Conservation (phyloP, 371 early-diverging fungal species). For the Dichotomocladium elegans region DNA sequence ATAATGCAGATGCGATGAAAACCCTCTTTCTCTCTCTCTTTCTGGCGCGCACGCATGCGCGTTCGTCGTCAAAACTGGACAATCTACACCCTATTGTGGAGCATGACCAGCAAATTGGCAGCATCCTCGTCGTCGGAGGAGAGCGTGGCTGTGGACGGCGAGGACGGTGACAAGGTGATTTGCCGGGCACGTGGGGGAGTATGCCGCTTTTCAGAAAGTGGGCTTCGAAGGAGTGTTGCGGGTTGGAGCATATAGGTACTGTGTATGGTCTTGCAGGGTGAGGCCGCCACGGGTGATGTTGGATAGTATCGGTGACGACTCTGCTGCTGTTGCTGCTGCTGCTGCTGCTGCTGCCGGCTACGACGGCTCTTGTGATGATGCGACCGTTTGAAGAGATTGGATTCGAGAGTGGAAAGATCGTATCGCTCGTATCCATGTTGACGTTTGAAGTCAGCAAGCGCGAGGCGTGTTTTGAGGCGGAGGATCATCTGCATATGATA, state of each 20-base stretch:
- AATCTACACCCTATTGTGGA: slow-evolving; percentile 18
- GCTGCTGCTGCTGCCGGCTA: not conserved
- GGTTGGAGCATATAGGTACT: slow-evolving; percentile 1
- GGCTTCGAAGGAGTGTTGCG: slow-evolving; percentile 9
- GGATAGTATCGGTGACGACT: slow-evolving; percentile 34
- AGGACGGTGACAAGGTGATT: slow-evolving; percentile 1
- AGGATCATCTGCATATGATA: slow-evolving; percentile 19
- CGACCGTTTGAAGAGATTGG: slow-evolving; percentile 8
- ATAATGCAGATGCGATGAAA: not conserved
- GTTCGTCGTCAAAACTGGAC: too few species aligned
- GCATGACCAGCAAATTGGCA: slow-evolving; percentile 39
- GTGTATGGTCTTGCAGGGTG: not conserved
- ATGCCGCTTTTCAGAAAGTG: slow-evolving; percentile 28
- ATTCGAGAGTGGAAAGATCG: slow-evolving; percentile 24
- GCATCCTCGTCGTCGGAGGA: slow-evolving; percentile 38
- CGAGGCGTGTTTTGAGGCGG: slow-evolving; percentile 21
- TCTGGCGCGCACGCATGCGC: too few species aligned
- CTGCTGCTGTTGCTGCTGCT: slow-evolving; percentile 4
- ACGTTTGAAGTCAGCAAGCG: slow-evolving; percentile 26
- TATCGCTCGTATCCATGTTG: slow-evolving; percentile 26
- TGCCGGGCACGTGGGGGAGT: slow-evolving; percentile 18
- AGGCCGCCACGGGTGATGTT: slow-evolving; percentile 8
- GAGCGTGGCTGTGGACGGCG: slow-evolving; percentile 3
- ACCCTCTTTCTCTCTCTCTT: too few species aligned
- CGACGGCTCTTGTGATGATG: not conserved